Conservation (phyloP, 768 basidiomycete species). For the Russula griseocarnosa region DNA sequence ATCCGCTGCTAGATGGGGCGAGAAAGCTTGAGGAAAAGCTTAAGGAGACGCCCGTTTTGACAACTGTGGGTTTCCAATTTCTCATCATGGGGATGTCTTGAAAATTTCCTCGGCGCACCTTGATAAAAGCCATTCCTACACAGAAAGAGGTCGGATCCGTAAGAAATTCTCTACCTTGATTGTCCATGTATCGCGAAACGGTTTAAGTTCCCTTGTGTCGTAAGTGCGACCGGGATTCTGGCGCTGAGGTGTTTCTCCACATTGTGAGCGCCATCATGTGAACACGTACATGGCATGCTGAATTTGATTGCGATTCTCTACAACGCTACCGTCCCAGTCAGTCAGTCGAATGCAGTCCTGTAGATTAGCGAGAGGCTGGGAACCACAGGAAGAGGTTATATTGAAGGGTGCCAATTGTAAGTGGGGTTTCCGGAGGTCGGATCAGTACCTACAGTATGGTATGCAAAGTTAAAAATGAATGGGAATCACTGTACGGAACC, state of each 20-base stretch:
- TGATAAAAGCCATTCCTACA: neutral
- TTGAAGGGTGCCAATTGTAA: neutral
- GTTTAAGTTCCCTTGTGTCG: neutral
- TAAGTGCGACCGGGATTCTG: neutral
- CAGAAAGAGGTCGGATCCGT: neutral
- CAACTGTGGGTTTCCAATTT: neutral
- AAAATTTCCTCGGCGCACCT: no score
- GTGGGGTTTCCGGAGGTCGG: neutral
- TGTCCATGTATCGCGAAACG: neutral
- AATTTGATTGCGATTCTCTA: neutral
- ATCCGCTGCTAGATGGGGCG: slow-evolving; percentile 28
- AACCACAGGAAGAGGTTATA: neutral
- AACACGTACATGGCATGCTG: no score
- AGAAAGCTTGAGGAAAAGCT: no score
- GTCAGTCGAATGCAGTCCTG: neutral
- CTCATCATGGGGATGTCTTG: neutral
- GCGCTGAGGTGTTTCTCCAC: no score
- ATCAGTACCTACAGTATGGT: no score
- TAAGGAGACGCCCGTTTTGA: neutral
- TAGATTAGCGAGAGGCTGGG: neutral
- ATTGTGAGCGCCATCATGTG: no score
- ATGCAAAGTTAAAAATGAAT: no score
- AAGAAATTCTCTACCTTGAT: no score
- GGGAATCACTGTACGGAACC: no score
- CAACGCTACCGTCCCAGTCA: no score